Conservation (phyloP, 495 filamentous ascomycete genomes). For the Aspergillus kassunensis region DNA sequence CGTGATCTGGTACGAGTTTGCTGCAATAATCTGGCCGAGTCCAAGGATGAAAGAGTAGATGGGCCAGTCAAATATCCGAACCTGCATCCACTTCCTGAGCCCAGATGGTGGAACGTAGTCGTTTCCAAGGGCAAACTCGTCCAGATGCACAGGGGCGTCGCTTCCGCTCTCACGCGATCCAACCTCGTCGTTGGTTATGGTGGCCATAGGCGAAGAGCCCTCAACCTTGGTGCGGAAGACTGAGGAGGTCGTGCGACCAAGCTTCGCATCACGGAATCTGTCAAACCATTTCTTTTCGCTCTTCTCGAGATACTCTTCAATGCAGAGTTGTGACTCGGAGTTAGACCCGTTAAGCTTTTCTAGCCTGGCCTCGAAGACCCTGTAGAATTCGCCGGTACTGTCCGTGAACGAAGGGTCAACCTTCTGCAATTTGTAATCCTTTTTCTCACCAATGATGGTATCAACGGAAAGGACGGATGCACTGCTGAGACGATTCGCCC, state of each 20-base stretch:
- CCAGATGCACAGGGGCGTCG: conserved; percentile 23
- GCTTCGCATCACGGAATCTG: conserved; percentile 55
- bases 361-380: conserved; percentile 56
- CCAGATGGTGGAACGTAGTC: conserved; percentile 66
- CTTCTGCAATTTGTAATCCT: conserved; percentile 62
- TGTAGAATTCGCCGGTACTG: conserved; percentile 58
- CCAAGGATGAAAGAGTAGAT: conserved; percentile 65
- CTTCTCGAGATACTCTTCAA: conserved; percentile 63
- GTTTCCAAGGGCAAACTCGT: conserved; percentile 60
- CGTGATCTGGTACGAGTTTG: conserved; percentile 71
- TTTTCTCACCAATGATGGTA: conserved; percentile 57
- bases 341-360: conserved; percentile 53
- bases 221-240: conserved; percentile 34
- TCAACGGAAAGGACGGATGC: conserved; percentile 49
- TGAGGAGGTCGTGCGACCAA: conserved; percentile 43
- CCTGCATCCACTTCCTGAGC: conserved; percentile 50
- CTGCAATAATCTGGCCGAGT: conserved; percentile 65
- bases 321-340: conserved; percentile 58
- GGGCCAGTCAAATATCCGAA: conserved; percentile 61
- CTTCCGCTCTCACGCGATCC: conserved; percentile 35
- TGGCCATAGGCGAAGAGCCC: conserved; percentile 29
- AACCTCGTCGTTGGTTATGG: conserved; percentile 36
- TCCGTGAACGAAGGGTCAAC: conserved; percentile 72
- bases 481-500: conserved; percentile 39
- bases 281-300: conserved; percentile 71